A percentile compares a stretch with the other conserved stretches of the same genome.
Evolutionary conservation across 1,284 basidiomycete genomes (phyloP).

Genomic region (Moesziomyces parantarcticus): DNA sequence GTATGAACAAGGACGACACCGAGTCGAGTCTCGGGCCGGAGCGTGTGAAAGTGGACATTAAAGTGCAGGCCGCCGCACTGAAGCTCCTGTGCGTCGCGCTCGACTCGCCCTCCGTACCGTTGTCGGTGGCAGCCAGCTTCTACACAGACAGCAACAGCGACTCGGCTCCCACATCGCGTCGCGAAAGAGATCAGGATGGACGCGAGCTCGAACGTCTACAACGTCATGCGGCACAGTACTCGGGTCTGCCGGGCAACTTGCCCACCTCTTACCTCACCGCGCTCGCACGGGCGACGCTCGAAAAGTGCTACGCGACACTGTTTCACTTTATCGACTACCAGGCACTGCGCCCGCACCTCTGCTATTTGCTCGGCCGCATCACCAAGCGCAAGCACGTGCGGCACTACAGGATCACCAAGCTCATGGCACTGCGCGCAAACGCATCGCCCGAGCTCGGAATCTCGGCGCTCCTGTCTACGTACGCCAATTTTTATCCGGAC

Average conservation of each 20-base stretch:
- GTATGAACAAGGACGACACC: constrained; percentile 14
- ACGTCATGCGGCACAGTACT: constrained; percentile 30
- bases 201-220: constrained; percentile 28
- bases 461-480: constrained; percentile 46
- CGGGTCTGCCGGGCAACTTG: constrained; percentile 20
- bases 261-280: constrained; percentile 45
- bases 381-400: constrained; percentile 49
- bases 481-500: constrained; percentile 55
- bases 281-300: constrained; percentile 33
- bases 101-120: constrained; percentile 36
- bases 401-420: constrained; percentile 52
- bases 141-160: constrained; percentile 9
- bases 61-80: constrained; percentile 41
- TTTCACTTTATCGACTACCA: constrained; percentile 59
- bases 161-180: neutral
- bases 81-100: constrained; percentile 42
- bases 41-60: constrained; percentile 38
- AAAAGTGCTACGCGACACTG: constrained; percentile 46
- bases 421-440: constrained; percentile 45
- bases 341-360: constrained; percentile 43
- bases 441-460: constrained; percentile 34
- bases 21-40: constrained; percentile 25
- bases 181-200: constrained; percentile 16
- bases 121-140: constrained; percentile 34
- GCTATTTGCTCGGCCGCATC: constrained; percentile 48